phyloP scores from a whole-genome alignment of 2,329 filamentous ascomycete species.

The Seiridium cupressi region DNA sequence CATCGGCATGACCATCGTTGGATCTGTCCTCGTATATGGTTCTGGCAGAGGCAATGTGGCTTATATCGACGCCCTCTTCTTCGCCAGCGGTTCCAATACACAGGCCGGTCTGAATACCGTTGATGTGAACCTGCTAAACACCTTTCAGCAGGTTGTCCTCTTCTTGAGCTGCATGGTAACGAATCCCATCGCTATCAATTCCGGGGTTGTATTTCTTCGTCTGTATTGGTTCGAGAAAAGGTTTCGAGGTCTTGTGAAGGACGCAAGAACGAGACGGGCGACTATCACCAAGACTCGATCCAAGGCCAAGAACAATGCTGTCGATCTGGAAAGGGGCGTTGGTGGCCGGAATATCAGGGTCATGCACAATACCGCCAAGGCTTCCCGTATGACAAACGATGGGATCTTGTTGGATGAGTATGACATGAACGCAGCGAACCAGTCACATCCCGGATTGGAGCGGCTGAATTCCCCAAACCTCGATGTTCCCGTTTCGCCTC shows the following conservation, averaged over 20 bases:
- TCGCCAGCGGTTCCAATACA: slow-evolving; percentile 80
- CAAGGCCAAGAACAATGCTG: slow-evolving; percentile 41
- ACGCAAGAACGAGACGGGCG: slow-evolving; percentile 65
- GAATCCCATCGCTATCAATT: slow-evolving; percentile 82
- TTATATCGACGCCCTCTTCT: slow-evolving; percentile 89
- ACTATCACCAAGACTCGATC: slow-evolving; percentile 63
- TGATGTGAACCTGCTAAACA: slow-evolving; percentile 64
- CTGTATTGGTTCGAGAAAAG: slow-evolving; percentile 98
- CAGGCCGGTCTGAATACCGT: slow-evolving; percentile 90
- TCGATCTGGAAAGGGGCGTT: slow-evolving; percentile 60
- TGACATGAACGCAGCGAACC: slow-evolving; percentile 27
- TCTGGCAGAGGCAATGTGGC: slow-evolving; percentile 53
- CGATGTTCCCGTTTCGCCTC: slow-evolving; percentile 12
- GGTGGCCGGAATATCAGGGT: slow-evolving; percentile 65
- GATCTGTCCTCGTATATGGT: slow-evolving; percentile 75
- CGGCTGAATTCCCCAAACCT: slow-evolving; percentile 10
- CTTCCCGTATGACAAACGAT: slow-evolving; percentile 60
- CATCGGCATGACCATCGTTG: slow-evolving; percentile 67
- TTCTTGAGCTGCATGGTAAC: slow-evolving; percentile 71
- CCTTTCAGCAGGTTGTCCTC: slow-evolving; percentile 72
- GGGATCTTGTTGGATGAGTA: slow-evolving; percentile 49
- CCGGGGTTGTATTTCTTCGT: slow-evolving; percentile 85
- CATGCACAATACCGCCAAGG: slow-evolving; percentile 54
- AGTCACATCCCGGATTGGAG: slow-evolving; percentile 16
- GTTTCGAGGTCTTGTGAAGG: slow-evolving; percentile 79